These are phyloP conservation scores for Cercophora scortea DNA, from an alignment of 495 filamentous ascomycete species.

Conservation along the genomic window DNA sequence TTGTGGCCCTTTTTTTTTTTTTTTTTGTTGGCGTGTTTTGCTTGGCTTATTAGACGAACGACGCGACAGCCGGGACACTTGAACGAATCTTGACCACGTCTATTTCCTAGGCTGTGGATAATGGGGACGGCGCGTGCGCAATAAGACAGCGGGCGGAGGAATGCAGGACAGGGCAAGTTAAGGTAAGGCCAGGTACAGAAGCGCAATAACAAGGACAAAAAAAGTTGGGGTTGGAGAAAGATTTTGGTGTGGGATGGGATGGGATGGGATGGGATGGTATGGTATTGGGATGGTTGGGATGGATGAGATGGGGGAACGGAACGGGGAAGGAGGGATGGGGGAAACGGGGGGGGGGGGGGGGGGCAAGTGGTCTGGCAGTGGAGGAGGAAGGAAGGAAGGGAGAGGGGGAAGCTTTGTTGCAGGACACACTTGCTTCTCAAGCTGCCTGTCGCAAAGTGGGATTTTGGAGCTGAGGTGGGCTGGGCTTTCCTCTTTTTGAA, in stretches of 20 bases:
- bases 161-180: slow-evolving; percentile 19
- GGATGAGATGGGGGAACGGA: background rate
- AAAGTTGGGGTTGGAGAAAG: slow-evolving; percentile 27
- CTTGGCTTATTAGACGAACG: slow-evolving; percentile 1
- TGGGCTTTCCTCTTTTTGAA: background rate
- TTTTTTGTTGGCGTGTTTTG: background rate
- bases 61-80: slow-evolving; percentile 9
- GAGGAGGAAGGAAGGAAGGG: background rate
- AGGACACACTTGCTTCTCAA: background rate
- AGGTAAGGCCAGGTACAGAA: slow-evolving; percentile 10
- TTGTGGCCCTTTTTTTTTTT: background rate
- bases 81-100: background rate
- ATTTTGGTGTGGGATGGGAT: slow-evolving; percentile 19
- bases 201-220: slow-evolving; percentile 16
- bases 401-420: background rate
- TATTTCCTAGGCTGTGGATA: slow-evolving; percentile 16
- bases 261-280: slow-evolving; percentile 10
- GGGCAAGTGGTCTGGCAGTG: background rate
- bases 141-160: slow-evolving; percentile 20
- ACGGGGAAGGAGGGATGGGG: background rate
- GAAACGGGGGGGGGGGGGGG: background rate
- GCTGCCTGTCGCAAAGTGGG: slow-evolving; percentile 8
- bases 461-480: background rate
- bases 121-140: slow-evolving; percentile 32
- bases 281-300: background rate